Conservation (phyloP, 2,329 filamentous ascomycete species). For the Fusarium anthophilum region DNA sequence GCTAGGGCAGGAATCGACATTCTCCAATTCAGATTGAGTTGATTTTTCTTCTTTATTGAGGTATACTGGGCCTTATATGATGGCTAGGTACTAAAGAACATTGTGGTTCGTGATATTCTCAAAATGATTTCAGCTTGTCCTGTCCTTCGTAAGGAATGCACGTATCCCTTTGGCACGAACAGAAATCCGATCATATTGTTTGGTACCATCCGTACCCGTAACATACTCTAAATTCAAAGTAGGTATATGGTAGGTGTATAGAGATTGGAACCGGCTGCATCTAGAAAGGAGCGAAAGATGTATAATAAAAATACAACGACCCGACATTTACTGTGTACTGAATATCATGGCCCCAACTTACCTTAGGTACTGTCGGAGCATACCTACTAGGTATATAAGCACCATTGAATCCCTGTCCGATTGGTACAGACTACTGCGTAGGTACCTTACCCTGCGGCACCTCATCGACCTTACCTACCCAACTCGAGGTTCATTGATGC, state of each 20-base stretch:
- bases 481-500: neutral
- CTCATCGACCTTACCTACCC: neutral
- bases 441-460: conserved; percentile 13
- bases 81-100: neutral
- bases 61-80: neutral
- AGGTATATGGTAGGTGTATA: neutral
- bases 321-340: neutral
- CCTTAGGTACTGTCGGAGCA: neutral
- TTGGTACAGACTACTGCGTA: neutral
- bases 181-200: neutral
- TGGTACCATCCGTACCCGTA: neutral
- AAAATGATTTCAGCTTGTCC: neutral
- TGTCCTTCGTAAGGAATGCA: neutral
- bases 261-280: neutral
- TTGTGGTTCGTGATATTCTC: neutral
- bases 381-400: neutral
- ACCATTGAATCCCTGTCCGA: conserved; percentile 1
- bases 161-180: neutral
- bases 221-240: neutral
- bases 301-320: neutral
- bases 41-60: neutral
- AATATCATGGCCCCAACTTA: neutral
- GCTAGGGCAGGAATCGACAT: neutral
- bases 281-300: neutral
- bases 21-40: neutral